phyloP scores from a whole-genome alignment of 2,329 filamentous ascomycete genomes.

The Cladobotryum mycophilum region DNA sequence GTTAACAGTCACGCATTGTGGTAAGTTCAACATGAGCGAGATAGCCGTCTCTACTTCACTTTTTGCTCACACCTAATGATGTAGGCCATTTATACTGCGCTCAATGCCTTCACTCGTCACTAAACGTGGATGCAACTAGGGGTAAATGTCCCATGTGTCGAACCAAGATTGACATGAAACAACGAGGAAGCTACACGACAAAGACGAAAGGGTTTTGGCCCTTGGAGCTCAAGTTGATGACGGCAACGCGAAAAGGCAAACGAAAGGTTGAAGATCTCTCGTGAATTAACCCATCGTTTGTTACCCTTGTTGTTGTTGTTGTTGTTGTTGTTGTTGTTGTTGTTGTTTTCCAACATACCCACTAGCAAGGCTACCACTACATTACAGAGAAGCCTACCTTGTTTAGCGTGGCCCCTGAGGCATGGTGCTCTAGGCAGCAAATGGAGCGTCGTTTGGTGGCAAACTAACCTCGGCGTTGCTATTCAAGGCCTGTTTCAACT shows the following conservation, averaged over 20 bases:
- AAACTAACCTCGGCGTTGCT: too few species aligned
- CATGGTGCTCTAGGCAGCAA: too few species aligned
- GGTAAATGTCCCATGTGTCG: slow-evolving; percentile 60
- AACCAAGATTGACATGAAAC: slow-evolving; percentile 47
- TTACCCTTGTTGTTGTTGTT: neutral
- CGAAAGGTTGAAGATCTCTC: slow-evolving; percentile 27
- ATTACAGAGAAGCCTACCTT: too few species aligned
- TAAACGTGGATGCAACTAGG: slow-evolving; percentile 49
- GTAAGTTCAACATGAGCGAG: slow-evolving; percentile 36
- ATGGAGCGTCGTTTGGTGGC: too few species aligned
- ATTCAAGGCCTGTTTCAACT: too few species aligned
- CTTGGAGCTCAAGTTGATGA: slow-evolving; percentile 58
- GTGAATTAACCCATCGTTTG: slow-evolving; percentile 13
- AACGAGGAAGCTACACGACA: slow-evolving; percentile 32
- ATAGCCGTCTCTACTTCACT: neutral
- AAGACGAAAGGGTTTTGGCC: slow-evolving; percentile 51
- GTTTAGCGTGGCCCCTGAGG: too few species aligned
- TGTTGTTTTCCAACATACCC: neutral
- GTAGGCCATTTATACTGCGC: slow-evolving; percentile 60
- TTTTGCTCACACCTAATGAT: slow-evolving; percentile 13
- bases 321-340: neutral
- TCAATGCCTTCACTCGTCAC: slow-evolving; percentile 54
- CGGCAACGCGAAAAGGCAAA: slow-evolving; percentile 45
- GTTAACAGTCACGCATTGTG: slow-evolving; percentile 60
- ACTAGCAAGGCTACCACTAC: too few species aligned